Evolutionary conservation across 352 stramenopile genomes (phyloP), one percentile per base, ranked within the genome.

Genomic region (Globisporangium yorkense): DNA sequence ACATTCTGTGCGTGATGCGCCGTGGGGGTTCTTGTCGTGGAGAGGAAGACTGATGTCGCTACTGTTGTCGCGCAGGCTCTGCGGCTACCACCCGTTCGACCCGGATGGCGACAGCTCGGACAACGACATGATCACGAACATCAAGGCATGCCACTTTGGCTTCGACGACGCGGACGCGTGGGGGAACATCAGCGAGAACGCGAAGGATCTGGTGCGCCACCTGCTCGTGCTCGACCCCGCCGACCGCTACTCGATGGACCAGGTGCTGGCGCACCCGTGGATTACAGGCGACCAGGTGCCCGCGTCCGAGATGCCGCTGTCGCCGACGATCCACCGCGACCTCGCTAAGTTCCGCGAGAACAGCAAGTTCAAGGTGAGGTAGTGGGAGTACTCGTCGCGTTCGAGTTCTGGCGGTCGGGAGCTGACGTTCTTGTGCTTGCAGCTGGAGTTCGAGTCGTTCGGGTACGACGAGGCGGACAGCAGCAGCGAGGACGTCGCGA

Each of bases 51-150:
- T 27, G 24, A 27, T 51, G 65, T 49, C 8, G 12, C 21, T 27
- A 29, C 8, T 52, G 6, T 64, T 16, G 27, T 5, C 18, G 13
- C 5, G 9, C 47, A 83, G 75, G 24, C 56, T 95, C 5, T 93
- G 83, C 44, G 85, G 85, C 2, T 92, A 88, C 50, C 86, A 95
- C 54, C 85, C 85, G 21, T 95, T 95, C 46, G 85, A 95, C 49
- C 81, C 81, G 0, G 60, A 84, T 31, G 84, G 84, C n/a, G 78
- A 77, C 8, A 60, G 80, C 27, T 84, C 84, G 53, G 84, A 93
- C 65, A 89, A 76, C 52, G 77, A 89, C 29, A 93, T 96, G 78
- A 89, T 94, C 54, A 78, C 77, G 5, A 79, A 72, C 61, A 92
- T 93, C 55, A 89, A 90, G 51, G 70, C 67, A 20, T 89, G 84